Percentiles rank a stretch among this genome's conserved stretches.
Evolutionary conservation across 768 basidiomycete species (phyloP).

Genomic region (Obba rivulosa): DNA sequence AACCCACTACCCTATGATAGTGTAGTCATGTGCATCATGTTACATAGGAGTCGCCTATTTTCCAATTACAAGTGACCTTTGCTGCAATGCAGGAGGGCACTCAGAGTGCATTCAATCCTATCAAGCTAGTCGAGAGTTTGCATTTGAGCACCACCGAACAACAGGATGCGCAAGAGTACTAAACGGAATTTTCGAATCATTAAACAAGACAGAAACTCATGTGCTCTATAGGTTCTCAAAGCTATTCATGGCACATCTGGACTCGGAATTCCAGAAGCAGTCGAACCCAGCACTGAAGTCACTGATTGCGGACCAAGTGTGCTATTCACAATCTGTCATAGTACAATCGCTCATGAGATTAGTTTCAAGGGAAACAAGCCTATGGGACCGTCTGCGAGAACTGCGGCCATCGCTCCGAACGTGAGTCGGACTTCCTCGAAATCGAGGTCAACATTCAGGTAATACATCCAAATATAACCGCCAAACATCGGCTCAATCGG

Average conservation of each 20-base stretch:
- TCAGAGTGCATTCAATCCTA: constrained; percentile 74
- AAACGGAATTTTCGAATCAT: constrained; percentile 6
- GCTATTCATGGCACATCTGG: constrained; percentile 86
- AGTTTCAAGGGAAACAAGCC: constrained; percentile 86
- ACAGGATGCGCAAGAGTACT: constrained; percentile 95
- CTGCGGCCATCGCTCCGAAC: constrained; percentile 68
- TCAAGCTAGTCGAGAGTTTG: constrained; percentile 79
- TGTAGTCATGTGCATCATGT: background rate
- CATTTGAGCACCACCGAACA: constrained; percentile 79
- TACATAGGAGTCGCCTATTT: constrained; percentile 67
- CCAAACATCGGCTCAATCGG: background rate
- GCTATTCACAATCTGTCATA: constrained; percentile 1
- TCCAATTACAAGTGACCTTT: constrained; percentile 75
- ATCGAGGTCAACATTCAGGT: constrained; percentile 85
- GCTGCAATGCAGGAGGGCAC: constrained; percentile 77
- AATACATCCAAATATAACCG: background rate
- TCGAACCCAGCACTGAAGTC: constrained; percentile 52
- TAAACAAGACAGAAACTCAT: background rate
- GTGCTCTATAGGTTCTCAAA: constrained; percentile 72
- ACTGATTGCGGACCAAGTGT: constrained; percentile 70
- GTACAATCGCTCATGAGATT: background rate
- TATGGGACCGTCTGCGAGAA: constrained; percentile 75
- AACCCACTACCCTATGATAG: background rate
- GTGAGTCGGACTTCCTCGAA: constrained; percentile 72
- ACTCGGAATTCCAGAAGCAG: constrained; percentile 84